phyloP scores from a whole-genome alignment of 352 stramenopile species.

The Phytopythium mirpurense region DNA sequence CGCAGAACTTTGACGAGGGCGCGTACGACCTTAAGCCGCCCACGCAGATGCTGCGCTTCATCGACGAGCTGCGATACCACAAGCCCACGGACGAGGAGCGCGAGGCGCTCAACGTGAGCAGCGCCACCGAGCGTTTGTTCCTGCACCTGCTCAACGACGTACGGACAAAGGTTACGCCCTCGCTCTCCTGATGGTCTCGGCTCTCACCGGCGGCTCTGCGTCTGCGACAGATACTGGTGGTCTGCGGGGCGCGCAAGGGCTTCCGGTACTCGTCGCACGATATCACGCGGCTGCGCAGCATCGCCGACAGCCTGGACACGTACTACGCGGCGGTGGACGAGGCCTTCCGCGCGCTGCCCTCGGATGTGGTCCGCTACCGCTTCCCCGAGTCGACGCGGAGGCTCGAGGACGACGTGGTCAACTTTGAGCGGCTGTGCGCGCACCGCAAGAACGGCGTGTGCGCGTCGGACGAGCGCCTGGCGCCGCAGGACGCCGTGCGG shows the following conservation, averaged over 20 bases:
- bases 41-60: conserved; percentile 77
- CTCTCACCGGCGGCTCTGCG: not conserved
- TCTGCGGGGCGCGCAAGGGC: conserved; percentile 69
- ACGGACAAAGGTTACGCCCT: conserved; percentile 9
- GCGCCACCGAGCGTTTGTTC: conserved; percentile 62
- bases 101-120: conserved; percentile 61
- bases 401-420: conserved; percentile 54
- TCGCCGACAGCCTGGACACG: conserved; percentile 40
- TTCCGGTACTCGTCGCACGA: conserved; percentile 73
- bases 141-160: conserved; percentile 79
- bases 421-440: conserved; percentile 32
- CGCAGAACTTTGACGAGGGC: conserved; percentile 68
- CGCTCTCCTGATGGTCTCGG: not conserved
- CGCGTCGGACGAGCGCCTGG: conserved; percentile 11
- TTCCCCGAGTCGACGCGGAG: conserved; percentile 41
- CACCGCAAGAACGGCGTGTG: conserved; percentile 13
- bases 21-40: conserved; percentile 63
- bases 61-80: conserved; percentile 81
- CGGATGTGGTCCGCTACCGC: conserved; percentile 58
- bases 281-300: conserved; percentile 48
- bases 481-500: conserved; percentile 28
- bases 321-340: conserved; percentile 51
- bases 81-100: conserved; percentile 74
- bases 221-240: conserved; percentile 52
- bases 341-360: conserved; percentile 44